These are phyloP conservation scores for Suillus occidentalis DNA, from an alignment of 768 basidiomycete genomes.

Conservation along the genomic window DNA sequence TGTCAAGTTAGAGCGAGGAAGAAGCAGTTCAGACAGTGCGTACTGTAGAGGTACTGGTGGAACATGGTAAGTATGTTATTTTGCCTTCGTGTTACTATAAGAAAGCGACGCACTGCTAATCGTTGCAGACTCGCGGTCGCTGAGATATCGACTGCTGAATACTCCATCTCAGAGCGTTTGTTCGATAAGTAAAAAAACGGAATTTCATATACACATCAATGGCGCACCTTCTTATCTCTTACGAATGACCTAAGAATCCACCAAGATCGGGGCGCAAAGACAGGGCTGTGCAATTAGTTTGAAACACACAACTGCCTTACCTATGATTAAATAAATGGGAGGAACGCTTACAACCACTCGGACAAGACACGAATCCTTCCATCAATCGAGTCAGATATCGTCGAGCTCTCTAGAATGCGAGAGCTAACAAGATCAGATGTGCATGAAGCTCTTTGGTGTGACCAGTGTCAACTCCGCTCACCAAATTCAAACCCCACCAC, in stretches of 20 bases:
- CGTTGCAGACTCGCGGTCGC: background rate
- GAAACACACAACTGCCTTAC: background rate
- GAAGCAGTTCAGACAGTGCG: background rate
- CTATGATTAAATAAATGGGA: background rate
- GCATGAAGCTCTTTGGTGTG: too few species aligned
- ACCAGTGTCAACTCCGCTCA: too few species aligned
- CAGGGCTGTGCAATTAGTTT: background rate
- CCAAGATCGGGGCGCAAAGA: too few species aligned
- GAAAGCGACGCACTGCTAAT: background rate
- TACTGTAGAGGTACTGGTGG: background rate
- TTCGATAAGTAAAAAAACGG: background rate
- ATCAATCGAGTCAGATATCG: too few species aligned
- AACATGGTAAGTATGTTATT: background rate
- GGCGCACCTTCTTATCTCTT: background rate
- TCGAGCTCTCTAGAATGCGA: too few species aligned
- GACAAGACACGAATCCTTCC: background rate
- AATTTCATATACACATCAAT: background rate
- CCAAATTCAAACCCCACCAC: too few species aligned
- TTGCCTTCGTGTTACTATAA: background rate
- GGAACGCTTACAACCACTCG: background rate
- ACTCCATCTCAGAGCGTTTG: background rate
- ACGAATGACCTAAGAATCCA: too few species aligned
- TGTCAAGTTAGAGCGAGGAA: background rate
- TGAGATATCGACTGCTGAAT: background rate
- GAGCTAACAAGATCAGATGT: too few species aligned